phyloP scores from a whole-genome alignment of 495 filamentous ascomycete species.

The Hypoxylon fragiforme region DNA sequence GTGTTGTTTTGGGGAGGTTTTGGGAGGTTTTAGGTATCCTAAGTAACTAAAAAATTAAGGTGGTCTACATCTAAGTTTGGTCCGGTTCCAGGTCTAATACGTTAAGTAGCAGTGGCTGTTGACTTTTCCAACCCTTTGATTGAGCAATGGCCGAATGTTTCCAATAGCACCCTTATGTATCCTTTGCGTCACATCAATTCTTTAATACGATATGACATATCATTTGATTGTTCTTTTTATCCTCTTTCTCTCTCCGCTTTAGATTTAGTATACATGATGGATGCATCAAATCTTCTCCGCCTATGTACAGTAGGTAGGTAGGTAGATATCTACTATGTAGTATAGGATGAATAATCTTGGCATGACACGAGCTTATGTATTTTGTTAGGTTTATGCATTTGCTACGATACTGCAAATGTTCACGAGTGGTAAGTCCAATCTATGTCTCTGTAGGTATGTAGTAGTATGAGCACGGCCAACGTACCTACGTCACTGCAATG shows the following conservation, averaged over 20 bases:
- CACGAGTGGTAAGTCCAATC: neutral
- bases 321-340: neutral
- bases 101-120: no score
- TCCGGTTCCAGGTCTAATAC: no score
- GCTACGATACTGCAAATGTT: no score
- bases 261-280: neutral
- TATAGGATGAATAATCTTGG: neutral
- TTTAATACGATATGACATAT: conserved; percentile 33
- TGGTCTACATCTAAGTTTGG: neutral
- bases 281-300: no score
- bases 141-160: conserved; percentile 4
- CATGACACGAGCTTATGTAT: neutral
- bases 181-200: conserved; percentile 21
- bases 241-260: conserved; percentile 3
- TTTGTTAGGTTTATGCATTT: neutral
- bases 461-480: no score
- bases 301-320: no score
- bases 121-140: neutral
- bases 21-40: no score
- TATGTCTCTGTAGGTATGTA: neutral
- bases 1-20: no score
- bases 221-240: conserved; percentile 22
- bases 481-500: no score
- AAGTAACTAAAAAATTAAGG: no score
- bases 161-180: conserved; percentile 11